Evolutionary conservation across 768 basidiomycete species (phyloP), one percentile per base, ranked within the genome.

Genomic region (Fomitopsis pulvina): DNA sequence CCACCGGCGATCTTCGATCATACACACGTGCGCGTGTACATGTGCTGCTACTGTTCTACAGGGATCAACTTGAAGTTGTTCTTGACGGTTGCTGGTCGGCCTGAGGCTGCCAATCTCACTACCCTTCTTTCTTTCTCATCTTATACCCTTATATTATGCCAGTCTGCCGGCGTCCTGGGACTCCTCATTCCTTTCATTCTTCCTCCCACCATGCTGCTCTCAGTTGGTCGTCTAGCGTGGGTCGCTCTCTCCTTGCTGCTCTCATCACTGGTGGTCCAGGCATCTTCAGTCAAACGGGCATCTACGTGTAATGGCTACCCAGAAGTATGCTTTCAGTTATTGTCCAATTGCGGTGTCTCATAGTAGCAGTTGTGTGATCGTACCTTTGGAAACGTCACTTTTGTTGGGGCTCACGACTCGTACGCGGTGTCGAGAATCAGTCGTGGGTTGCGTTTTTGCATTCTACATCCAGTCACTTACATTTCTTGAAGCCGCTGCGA

Each of bases 331-430:
- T 5, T n/a, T 16, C 25, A 48, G 49, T 20, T 11, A n/a, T n/a
- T n/a, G n/a, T n/a, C n/a, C n/a, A 26, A 41, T 8, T 8, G 20
- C n/a, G n/a, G 24, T 34, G 3, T n/a, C 29, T 40, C 11, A 51
- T 26, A 9, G 28, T 37, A 27, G 21, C 26, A 79, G 72, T 74
- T 93, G 21, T 98, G 94, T 66, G 63, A 65, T 53, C 76, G 78
- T 52, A 76, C 76, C 41, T 96, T 83, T 63, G 87, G 87, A 34
- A 87, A 86, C 56, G 75, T 97, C 12, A 80, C 92, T 2, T 64
- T 86, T 53, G 83, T 97, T 41, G 94, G 95, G n/a, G 76, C 93
- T 1, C 95, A 98, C 63, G 80, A 97, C 64, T 89, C 86, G 11
- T 97, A 94, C 63, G 88, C 90, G 2, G 82, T 92, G 37, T 90